A percentile compares a stretch with the other conserved stretches of the same genome.
Conservation (phyloP, 2,329 filamentous ascomycete genomes). For the Rutstroemia sp. region DNA sequence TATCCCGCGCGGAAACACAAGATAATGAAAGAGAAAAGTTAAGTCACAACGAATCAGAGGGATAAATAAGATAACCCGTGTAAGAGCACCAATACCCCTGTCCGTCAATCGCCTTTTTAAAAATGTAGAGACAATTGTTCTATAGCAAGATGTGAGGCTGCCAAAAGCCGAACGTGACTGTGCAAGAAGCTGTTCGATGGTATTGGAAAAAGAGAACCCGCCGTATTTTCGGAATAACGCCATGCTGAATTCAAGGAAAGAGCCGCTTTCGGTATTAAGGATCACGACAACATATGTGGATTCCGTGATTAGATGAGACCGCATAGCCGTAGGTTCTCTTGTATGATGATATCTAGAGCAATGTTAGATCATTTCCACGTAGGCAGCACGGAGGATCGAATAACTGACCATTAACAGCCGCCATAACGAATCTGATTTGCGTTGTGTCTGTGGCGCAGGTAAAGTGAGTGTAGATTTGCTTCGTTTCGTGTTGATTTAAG, state of each 20-base stretch:
- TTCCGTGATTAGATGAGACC: conserved; percentile 69
- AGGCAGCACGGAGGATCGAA: conserved; percentile 9
- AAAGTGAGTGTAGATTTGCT: conserved; percentile 99
- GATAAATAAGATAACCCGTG: neutral
- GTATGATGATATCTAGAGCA: conserved; percentile 89
- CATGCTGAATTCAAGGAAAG: conserved; percentile 23
- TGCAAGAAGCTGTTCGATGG: conserved; percentile 21
- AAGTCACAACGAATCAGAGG: conserved; percentile 23
- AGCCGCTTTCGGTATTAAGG: neutral
- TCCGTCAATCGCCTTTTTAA: neutral
- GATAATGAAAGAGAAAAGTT: conserved; percentile 12
- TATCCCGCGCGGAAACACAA: conserved; percentile 6
- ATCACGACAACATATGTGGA: conserved; percentile 1
- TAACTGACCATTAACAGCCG: conserved; percentile 94
- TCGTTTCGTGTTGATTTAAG: conserved; percentile 97
- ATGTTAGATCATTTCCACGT: conserved; percentile 35
- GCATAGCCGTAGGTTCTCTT: conserved; percentile 95
- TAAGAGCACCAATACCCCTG: conserved; percentile 1
- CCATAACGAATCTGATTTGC: conserved; percentile 99
- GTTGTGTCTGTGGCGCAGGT: conserved; percentile 98
- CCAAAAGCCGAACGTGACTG: conserved; percentile 10
- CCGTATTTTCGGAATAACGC: conserved; percentile 28
- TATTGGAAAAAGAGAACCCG: conserved; percentile 25
- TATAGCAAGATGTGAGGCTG: conserved; percentile 17
- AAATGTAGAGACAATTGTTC: conserved; percentile 15